Conservation (phyloP, 108 stramenopile genomes). For the Cyclotella sp. region DNA sequence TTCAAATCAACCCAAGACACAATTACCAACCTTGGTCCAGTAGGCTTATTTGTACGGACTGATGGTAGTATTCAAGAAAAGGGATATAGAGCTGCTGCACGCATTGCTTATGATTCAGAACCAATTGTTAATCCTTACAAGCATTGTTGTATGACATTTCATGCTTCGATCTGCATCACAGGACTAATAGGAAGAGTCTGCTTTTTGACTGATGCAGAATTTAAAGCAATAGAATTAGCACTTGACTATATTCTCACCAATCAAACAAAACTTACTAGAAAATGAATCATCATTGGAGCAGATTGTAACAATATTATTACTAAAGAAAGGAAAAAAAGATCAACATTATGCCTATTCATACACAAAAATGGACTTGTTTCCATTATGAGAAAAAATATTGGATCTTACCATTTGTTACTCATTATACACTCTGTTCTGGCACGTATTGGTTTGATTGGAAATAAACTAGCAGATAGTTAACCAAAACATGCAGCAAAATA, state of each 20-base stretch:
- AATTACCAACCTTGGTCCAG: neutral
- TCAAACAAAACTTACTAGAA: neutral
- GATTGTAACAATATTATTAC: neutral
- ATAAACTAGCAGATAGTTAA: too few species aligned
- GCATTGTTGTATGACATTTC: neutral
- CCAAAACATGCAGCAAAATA: too few species aligned
- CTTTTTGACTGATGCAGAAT: neutral
- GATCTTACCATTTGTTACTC: neutral
- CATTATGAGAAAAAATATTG: neutral
- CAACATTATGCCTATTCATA: neutral
- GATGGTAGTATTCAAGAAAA: neutral
- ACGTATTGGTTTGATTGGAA: too few species aligned
- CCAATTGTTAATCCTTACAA: neutral
- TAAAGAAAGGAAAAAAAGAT: neutral
- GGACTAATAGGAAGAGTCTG: neutral
- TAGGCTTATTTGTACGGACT: neutral
- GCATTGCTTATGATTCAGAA: neutral
- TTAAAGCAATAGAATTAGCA: neutral
- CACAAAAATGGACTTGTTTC: neutral
- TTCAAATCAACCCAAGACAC: neutral
- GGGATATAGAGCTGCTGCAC: neutral
- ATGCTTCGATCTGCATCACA: neutral
- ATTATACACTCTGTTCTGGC: neutral
- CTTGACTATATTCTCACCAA: neutral
- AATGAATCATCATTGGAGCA: neutral